Base-by-base conservation (phyloP, 768 basidiomycete species). In the Russula sp. region DNA sequence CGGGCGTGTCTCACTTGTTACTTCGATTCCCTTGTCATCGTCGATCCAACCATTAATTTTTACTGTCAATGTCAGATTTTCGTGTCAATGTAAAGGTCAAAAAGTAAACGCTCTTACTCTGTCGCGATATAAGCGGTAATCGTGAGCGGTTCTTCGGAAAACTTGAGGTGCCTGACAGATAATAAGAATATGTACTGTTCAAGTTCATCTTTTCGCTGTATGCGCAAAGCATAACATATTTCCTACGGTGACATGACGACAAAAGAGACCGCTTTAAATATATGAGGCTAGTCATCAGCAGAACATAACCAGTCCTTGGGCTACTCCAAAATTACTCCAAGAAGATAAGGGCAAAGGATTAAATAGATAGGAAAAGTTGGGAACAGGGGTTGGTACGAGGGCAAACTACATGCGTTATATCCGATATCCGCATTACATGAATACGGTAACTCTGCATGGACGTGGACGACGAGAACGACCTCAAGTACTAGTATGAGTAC, bases 371-470 rank as follows among this genome's bases (percentile, higher is more conserved):
- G 16, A 22, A 51, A 52, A 36, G 20, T 29, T 29, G 25, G 29
- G 18, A 13, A 22, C 36, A 3, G 10, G 50, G 34, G 42, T 50
- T 41, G 29, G 56, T 34, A 38, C 43, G 5, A 45, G 52, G 36
- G 43, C 42, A 56, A 52, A 62, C 25, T 57, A 58, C 49, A 61
- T 7, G 16, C 13, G 25, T 46, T n/a, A 52, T 52, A 62, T 58
- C 56, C 25, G 43, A 43, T 7, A 47, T 16, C 25, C 25, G 25
- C 25, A 46, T 43, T 36, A 62, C 36, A 52, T 3, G 45, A 36
- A 58, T 22, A 46, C 41, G 22, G 39, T 36, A 38, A 34, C n/a
- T 22, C 22, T 34, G 9, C 35, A 41, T 49, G 32, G 11, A 49
- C 46, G 25, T 38, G 36, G 14, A 42, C 7, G 46, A 45, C 43